phyloP scores from a whole-genome alignment of 805 yeast species.

The Candida adriatica region DNA sequence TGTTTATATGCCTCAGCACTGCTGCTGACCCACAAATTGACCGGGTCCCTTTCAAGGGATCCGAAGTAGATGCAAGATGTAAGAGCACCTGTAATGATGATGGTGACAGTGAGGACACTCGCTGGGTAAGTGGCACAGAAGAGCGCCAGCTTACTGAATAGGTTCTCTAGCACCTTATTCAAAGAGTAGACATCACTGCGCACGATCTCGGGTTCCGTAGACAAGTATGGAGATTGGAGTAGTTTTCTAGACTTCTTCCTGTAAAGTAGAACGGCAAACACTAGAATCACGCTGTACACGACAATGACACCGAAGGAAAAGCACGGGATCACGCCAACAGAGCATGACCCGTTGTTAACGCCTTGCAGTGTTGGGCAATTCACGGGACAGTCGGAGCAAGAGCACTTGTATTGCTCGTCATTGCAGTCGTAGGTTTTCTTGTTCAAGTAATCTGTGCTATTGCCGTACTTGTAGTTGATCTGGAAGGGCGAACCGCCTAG shows the following conservation, averaged over 20 bases:
- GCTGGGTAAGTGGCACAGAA: conserved; percentile 60
- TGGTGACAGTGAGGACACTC: conserved; percentile 37
- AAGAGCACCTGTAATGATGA: conserved; percentile 35
- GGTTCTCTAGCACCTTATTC: conserved; percentile 39
- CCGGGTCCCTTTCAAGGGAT: conserved; percentile 70
- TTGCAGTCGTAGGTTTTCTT: conserved; percentile 38
- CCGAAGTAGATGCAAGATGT: conserved; percentile 44
- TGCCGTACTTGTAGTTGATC: conserved; percentile 61
- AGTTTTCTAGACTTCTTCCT: conserved; percentile 19
- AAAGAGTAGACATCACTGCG: conserved; percentile 35
- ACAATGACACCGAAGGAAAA: conserved; percentile 57
- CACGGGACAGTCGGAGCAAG: conserved; percentile 83
- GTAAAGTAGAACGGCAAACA: conserved; percentile 19
- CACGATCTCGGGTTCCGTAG: conserved; percentile 13
- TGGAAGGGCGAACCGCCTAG: conserved; percentile 96
- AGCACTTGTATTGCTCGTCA: conserved; percentile 61
- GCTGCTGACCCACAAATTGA: conserved; percentile 86
- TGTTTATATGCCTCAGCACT: conserved; percentile 62
- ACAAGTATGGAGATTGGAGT: conserved; percentile 34
- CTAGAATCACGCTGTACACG: conserved; percentile 34
- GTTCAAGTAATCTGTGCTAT: conserved; percentile 19
- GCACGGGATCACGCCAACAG: conserved; percentile 61
- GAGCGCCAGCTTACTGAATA: conserved; percentile 45
- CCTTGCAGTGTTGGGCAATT: conserved; percentile 69
- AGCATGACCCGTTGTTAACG: conserved; percentile 39